These are phyloP conservation scores for Schoenoplectus tabernaemontani DNA, from an alignment of 202 grass and related monocot species.

Conservation along the genomic window DNA sequence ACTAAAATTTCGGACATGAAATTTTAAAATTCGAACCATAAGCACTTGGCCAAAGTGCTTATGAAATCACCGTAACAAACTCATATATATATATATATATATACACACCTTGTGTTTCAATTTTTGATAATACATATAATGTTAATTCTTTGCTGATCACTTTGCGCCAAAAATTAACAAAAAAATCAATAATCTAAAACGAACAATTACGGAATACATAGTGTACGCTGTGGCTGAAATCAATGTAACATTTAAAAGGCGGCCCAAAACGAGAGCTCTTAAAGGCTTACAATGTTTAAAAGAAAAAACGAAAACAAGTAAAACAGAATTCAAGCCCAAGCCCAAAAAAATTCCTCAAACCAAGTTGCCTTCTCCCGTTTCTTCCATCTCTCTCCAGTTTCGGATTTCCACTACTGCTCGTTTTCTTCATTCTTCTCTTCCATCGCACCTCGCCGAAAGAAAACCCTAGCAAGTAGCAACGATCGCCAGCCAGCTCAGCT, in stretches of 20 bases:
- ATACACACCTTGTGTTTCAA: no score
- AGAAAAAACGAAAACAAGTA: not conserved
- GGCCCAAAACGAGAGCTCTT: not conserved
- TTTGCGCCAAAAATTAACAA: no score
- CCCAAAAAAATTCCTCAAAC: not conserved
- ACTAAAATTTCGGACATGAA: no score
- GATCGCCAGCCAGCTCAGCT: not conserved
- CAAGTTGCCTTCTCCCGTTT: not conserved
- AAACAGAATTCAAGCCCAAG: not conserved
- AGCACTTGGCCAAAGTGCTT: no score
- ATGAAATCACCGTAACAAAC: no score
- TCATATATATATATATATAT: no score
- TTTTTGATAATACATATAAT: no score
- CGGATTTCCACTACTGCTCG: not conserved
- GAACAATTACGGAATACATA: no score
- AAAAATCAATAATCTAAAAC: no score
- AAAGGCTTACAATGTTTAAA: not conserved
- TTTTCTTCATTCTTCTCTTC: not conserved
- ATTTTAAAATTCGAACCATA: no score
- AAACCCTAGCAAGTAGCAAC: slow-evolving; percentile 17
- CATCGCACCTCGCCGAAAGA: not conserved
- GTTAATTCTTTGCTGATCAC: no score
- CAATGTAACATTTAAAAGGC: not conserved
- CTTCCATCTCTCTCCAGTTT: not conserved
- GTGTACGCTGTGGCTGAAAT: not conserved